Percentiles rank a stretch among this genome's conserved stretches.
phyloP scores from a whole-genome alignment of 306 rosid species.

The Sechiopsis laciniata region DNA sequence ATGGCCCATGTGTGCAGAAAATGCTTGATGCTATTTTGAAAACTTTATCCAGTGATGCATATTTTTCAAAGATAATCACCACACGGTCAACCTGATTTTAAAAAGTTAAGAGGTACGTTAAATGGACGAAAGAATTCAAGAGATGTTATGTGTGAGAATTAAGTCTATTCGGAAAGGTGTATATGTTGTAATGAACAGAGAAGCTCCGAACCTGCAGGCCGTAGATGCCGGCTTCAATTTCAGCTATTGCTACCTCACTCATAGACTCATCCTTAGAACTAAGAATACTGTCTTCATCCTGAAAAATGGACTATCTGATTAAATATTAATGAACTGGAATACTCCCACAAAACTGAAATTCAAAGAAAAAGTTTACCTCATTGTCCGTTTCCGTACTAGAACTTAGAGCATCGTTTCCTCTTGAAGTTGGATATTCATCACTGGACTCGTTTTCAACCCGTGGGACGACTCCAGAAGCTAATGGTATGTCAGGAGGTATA shows the following conservation, averaged over 20 bases:
- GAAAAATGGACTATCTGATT: slow-evolving; percentile 24
- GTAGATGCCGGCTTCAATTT: slow-evolving; percentile 60
- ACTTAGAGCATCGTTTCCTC: slow-evolving; percentile 29
- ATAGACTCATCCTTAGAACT: slow-evolving; percentile 32
- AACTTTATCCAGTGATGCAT: too few species aligned
- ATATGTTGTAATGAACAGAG: slow-evolving; percentile 22
- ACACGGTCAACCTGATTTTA: too few species aligned
- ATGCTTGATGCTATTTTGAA: too few species aligned
- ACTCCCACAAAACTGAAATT: slow-evolving; percentile 19
- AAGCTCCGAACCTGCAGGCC: slow-evolving; percentile 73
- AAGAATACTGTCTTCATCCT: slow-evolving; percentile 40
- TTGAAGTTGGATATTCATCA: slow-evolving; percentile 36
- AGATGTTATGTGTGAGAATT: too few species aligned
- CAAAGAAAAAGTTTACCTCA: slow-evolving; percentile 41
- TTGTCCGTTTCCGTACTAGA: slow-evolving; percentile 34
- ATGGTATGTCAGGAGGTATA: slow-evolving; percentile 33
- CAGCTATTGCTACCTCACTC: slow-evolving; percentile 46
- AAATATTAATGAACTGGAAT: slow-evolving; percentile 14
- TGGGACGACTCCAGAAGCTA: slow-evolving; percentile 36
- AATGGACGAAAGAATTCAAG: too few species aligned
- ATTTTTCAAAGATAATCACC: too few species aligned
- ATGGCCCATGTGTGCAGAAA: too few species aligned
- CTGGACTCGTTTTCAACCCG: slow-evolving; percentile 38
- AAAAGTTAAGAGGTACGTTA: too few species aligned
- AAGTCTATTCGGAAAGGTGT: slow-evolving; percentile 7